Base-by-base conservation (phyloP, 768 basidiomycete species). In the Kwoniella sp. region DNA sequence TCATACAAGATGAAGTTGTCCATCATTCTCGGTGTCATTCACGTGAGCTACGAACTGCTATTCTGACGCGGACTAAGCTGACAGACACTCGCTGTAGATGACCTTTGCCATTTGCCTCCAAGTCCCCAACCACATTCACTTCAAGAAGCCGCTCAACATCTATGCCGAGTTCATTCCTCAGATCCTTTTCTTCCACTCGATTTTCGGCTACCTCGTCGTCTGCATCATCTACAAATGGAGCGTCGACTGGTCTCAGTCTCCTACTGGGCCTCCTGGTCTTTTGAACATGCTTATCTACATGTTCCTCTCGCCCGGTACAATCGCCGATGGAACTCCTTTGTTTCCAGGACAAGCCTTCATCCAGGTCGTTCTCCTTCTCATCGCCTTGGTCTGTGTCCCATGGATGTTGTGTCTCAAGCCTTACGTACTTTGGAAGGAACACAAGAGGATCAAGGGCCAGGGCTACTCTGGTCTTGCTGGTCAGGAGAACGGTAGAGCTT, bases 1-100 rank as follows among this genome's bases (percentile, higher is more conserved):
- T 97, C 94, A 41, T 95, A 95, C 84, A 99, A 98, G 88, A 99
- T 99, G 96, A 98, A 99, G 84, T 93, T 98, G 92, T 91, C 92
- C 23, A 89, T 99, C 76, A 87, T 98, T 37, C 82, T 99, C 58
- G 96, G 96, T 80, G 94, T 99, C 70, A 90, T 90, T 65, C 95
- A 99, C 81, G 95, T 97, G 83, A 73, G 88, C 82, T 52, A 45
- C 2, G 0, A 26, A 23, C 22, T 37, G 26, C 7, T 15, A 38
- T 45, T 29, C 22, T 17, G 11, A 25, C 8, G 4, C 2, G 2
- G 22, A 48, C 12, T 1, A 25, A 23, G 38, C 41, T 58, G 51
- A 53, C 53, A 4, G 28, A 1, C 11, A 59, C 57, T 74, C n/a
- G 37, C 8, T 20, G 8, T 70, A 99, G 95, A 99, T 99, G 96